These are phyloP conservation scores for Saturnispora bothae DNA, from an alignment of 805 yeast genomes.

Conservation along the genomic window DNA sequence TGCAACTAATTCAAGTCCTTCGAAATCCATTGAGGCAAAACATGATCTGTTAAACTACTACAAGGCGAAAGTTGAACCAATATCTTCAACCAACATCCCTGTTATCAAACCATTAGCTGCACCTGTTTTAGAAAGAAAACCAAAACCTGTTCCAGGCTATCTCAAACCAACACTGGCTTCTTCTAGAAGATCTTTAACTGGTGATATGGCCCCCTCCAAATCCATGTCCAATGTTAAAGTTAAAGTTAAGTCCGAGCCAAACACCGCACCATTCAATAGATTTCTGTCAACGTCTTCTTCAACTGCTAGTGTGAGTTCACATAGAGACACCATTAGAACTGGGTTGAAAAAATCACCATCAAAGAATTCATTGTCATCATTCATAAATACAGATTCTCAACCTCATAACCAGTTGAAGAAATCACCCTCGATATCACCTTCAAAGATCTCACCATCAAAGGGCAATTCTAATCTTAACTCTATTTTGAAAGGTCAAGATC, in stretches of 20 bases:
- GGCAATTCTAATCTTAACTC: constrained; percentile 15
- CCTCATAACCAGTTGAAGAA: not conserved
- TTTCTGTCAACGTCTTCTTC: no score
- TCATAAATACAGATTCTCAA: not conserved
- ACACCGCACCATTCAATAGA: no score
- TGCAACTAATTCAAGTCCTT: constrained; percentile 20
- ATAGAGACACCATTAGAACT: no score
- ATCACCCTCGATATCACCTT: constrained; percentile 10
- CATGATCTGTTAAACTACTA: constrained; percentile 18
- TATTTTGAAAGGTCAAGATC: constrained; percentile 2
- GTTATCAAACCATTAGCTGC: constrained; percentile 4
- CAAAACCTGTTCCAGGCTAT: constrained; percentile 15
- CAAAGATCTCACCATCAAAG: constrained; percentile 15
- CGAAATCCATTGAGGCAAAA: constrained; percentile 19
- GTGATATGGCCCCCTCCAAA: constrained; percentile 8
- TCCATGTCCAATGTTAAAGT: no score
- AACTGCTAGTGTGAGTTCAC: no score
- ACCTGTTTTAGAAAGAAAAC: constrained; percentile 2
- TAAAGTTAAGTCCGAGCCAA: no score
- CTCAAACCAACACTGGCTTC: constrained; percentile 18
- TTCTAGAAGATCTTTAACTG: no score
- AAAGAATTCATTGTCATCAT: not conserved
- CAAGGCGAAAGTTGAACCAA: not conserved
- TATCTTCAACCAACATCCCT: not conserved
- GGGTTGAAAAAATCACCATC: constrained; percentile 1